A percentile compares a stretch with the other conserved stretches of the same genome.
Evolutionary conservation across 2,329 filamentous ascomycete genomes (phyloP).

Genomic region (Ceratocystis colombiana): DNA sequence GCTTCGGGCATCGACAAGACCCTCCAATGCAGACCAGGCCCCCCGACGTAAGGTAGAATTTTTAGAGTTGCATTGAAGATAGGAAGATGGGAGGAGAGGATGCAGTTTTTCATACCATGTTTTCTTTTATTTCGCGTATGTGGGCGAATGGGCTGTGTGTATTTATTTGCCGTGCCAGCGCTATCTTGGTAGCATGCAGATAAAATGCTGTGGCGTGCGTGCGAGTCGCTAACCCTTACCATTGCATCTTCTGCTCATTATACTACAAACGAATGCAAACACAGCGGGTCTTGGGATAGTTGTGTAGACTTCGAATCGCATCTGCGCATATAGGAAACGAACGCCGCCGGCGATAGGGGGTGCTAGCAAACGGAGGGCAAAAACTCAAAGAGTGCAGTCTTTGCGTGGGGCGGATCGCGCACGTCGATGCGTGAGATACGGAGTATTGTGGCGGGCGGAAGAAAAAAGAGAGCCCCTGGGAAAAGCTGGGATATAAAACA

Average conservation of each 20-base stretch:
- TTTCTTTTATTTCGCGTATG: too few species aligned
- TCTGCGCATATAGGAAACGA: neutral
- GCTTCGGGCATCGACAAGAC: slow-evolving; percentile 1
- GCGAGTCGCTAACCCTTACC: neutral
- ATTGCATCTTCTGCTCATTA: neutral
- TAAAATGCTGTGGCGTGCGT: neutral
- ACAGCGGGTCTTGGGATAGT: neutral
- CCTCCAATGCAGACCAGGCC: too few species aligned
- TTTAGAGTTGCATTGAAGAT: neutral
- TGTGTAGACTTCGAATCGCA: neutral
- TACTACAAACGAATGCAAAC: neutral
- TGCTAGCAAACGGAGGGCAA: neutral
- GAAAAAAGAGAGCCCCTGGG: too few species aligned
- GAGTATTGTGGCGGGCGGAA: too few species aligned
- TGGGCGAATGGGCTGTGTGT: too few species aligned
- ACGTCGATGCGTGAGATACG: too few species aligned
- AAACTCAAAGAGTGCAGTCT: neutral
- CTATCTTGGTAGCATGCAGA: neutral
- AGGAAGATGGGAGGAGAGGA: neutral
- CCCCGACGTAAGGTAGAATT: neutral
- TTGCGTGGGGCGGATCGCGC: too few species aligned
- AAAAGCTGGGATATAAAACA: too few species aligned
- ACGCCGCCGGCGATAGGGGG: neutral
- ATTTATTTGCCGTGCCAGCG: neutral
- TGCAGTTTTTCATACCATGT: neutral